phyloP scores from a whole-genome alignment of 1,139 yeast species.

The Hyphopichia wangnamkhiaoensis region DNA sequence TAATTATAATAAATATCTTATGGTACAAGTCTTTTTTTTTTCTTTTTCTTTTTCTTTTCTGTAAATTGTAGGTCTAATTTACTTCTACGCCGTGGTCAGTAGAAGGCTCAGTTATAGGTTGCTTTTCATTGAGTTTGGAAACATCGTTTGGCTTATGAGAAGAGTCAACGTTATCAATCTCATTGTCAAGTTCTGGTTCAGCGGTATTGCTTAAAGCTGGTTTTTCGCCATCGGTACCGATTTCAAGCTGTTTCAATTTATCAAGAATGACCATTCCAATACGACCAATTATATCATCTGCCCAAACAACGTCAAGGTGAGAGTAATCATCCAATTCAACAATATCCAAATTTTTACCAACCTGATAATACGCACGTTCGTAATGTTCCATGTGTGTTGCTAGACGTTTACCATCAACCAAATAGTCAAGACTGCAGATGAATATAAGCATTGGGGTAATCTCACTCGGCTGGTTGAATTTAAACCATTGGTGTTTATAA shows the following conservation, averaged over 20 bases:
- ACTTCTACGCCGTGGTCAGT: too few species aligned
- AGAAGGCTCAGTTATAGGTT: too few species aligned
- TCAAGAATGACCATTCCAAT: conserved; percentile 24
- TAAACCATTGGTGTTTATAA: conserved; percentile 57
- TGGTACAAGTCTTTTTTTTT: too few species aligned
- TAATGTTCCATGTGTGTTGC: conserved; percentile 50
- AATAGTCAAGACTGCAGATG: conserved; percentile 60
- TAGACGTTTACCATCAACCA: conserved; percentile 67
- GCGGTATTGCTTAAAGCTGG: background rate
- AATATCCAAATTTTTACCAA: conserved; percentile 38
- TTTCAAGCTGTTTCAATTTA: conserved; percentile 7
- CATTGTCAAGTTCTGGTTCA: background rate
- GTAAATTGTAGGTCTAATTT: too few species aligned
- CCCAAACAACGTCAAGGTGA: conserved; percentile 60
- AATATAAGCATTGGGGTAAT: conserved; percentile 56
- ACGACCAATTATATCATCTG: conserved; percentile 45
- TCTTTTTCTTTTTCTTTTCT: too few species aligned
- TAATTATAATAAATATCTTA: too few species aligned
- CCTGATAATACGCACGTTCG: conserved; percentile 45
- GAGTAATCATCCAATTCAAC: conserved; percentile 48
- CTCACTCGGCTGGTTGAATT: conserved; percentile 30
- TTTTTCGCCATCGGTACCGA: background rate
- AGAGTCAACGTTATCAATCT: too few species aligned
- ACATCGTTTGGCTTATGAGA: background rate
- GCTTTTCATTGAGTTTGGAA: too few species aligned